Base-by-base conservation (phyloP, 2,329 filamentous ascomycete species). In the Madurella mycetomatis region DNA sequence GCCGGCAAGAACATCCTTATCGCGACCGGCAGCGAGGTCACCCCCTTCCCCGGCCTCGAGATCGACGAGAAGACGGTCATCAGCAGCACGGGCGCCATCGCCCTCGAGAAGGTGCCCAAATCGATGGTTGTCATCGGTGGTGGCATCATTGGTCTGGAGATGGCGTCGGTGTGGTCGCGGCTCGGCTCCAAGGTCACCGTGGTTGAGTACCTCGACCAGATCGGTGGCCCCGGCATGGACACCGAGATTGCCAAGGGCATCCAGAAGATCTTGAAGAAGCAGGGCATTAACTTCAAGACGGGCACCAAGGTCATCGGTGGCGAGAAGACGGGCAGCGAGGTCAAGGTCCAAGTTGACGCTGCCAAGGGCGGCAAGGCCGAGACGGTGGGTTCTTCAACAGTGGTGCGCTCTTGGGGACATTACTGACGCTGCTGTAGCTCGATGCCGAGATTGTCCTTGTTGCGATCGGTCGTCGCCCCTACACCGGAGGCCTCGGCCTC, bases 51-150 rank as follows among this genome's bases (percentile, higher is more conserved):
- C 42, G 94, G 94, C 51, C 81, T 99, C 61, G 88, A 90, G 68
- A 89, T 99, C 67, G 94, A 99, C 68, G 94, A 99, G 84, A 90
- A 96, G 86, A 89, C 89, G 72, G 90, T 99, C 66, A 84, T 99
- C 69, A 95, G 91, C 66, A 96, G 91, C 78, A 99, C 94, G 50
- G 94, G 94, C 62, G 94, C 94, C 62, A 87, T 99, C 68, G 82
- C 91, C 41, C 81, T 99, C 58, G 81, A 90, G 67, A 83, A 95
- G 78, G 88, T 99, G 39, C 94, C 94, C 42, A 91, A 96, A 81
- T 94, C 89, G 76, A 87, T 99, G 88, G 80, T 95, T 61, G 94
- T 99, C 66, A 96, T 99, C 70, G 94, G 94, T 65, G 94, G 94
- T 71, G 94, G 94, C 72, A 99, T 99, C 73, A 99, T 99, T 68